Percentiles rank a stretch among this genome's conserved stretches.
These are phyloP conservation scores for Geranomyces variabilis DNA, from an alignment of 192 early-diverging fungal species.

Conservation along the genomic window DNA sequence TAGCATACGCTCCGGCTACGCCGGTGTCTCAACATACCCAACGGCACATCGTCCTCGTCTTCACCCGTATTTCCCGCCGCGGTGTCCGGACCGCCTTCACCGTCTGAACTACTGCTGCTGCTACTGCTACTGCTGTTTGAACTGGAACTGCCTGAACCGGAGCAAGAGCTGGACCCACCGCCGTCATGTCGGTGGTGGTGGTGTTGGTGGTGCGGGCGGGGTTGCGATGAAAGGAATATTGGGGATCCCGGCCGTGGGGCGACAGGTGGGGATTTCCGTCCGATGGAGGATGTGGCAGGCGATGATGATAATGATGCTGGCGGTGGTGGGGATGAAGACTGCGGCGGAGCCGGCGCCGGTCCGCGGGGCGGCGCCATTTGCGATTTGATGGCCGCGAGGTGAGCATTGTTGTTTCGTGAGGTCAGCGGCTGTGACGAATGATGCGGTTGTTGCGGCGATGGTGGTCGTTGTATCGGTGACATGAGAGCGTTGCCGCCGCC, in stretches of 20 bases:
- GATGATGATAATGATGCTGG: not conserved
- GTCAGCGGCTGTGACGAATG: not conserved
- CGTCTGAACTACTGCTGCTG: not conserved
- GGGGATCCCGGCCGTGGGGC: too few relatives aligned
- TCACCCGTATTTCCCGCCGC: constrained; percentile 2
- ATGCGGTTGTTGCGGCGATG: not conserved
- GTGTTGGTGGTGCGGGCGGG: not conserved
- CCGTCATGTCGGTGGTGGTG: not conserved
- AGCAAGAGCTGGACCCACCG: too few relatives aligned
- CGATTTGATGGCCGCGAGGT: constrained; percentile 29
- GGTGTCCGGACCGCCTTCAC: not conserved
- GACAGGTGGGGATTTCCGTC: too few relatives aligned
- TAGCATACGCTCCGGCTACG: constrained; percentile 6
- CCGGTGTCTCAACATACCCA: constrained; percentile 26
- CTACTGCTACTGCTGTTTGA: not conserved
- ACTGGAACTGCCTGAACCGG: not conserved
- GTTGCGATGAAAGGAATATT: too few relatives aligned
- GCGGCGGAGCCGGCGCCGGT: not conserved
- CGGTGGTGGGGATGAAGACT: not conserved
- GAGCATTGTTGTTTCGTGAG: constrained; percentile 9
- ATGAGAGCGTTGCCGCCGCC: too few relatives aligned
- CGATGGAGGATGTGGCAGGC: not conserved
- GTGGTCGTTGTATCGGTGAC: not conserved
- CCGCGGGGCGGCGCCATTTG: not conserved
- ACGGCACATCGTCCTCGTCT: constrained; percentile 38